Conservation (phyloP, 176 grass and related monocot genomes). For the Aegilops speltoides region DNA sequence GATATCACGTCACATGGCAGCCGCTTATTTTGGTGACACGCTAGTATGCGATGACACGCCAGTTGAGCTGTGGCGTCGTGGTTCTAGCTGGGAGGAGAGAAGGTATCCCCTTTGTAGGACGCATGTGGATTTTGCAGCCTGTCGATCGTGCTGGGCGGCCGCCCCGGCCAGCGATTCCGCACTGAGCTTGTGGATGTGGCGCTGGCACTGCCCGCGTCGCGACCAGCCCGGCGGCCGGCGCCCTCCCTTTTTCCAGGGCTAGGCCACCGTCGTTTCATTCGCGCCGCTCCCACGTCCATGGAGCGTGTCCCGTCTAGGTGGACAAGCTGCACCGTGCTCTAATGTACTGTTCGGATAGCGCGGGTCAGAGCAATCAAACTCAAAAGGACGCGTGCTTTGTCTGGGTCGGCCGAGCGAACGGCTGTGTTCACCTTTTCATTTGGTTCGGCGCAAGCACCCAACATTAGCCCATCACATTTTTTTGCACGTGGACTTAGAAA, state of each 20-base stretch:
- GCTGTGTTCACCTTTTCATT: too few relatives aligned
- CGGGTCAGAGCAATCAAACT: too few relatives aligned
- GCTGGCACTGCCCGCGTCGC: neutral
- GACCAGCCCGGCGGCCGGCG: neutral
- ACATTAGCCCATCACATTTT: too few relatives aligned
- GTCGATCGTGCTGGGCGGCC: neutral
- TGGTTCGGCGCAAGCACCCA: too few relatives aligned
- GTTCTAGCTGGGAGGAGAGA: neutral
- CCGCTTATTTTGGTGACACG: neutral
- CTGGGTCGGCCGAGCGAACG: too few relatives aligned
- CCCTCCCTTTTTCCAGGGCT: too few relatives aligned
- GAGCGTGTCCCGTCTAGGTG: too few relatives aligned
- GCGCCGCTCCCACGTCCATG: neutral
- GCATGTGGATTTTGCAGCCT: neutral
- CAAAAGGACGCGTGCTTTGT: too few relatives aligned
- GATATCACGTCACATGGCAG: neutral
- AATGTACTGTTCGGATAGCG: too few relatives aligned
- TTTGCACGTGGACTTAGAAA: too few relatives aligned
- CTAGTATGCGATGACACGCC: neutral
- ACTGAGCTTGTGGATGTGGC: neutral
- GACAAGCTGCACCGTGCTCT: too few relatives aligned
- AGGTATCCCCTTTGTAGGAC: neutral
- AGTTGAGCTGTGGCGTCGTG: neutral
- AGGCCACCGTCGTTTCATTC: too few relatives aligned
- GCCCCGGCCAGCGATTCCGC: neutral